These are phyloP conservation scores for Cladophialophora yegresii DNA, from an alignment of 2,329 filamentous ascomycete genomes.

Conservation along the genomic window DNA sequence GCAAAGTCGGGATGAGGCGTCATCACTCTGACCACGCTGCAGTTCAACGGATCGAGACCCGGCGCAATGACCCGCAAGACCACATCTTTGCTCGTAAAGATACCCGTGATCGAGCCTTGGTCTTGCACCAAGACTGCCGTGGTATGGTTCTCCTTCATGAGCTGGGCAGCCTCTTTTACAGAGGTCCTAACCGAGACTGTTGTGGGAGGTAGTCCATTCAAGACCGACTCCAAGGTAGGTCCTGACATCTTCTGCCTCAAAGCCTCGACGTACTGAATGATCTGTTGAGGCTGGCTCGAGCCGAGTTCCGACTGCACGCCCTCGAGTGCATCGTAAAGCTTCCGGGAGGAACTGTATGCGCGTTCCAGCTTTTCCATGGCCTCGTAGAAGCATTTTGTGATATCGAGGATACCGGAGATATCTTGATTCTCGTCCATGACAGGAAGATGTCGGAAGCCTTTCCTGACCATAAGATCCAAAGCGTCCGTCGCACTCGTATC, in stretches of 20 bases:
- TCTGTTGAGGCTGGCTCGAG: conserved; percentile 93
- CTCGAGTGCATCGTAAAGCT: conserved; percentile 95
- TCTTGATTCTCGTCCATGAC: conserved; percentile 99
- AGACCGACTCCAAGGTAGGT: conserved; percentile 88
- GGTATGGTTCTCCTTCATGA: conserved; percentile 99
- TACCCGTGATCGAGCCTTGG: conserved; percentile 94
- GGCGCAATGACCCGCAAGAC: conserved; percentile 97
- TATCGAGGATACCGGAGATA: conserved; percentile 95
- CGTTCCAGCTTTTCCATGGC: conserved; percentile 99
- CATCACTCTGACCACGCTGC: conserved; percentile 98
- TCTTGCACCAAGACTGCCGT: conserved; percentile 96
- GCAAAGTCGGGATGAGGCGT: conserved; percentile 98
- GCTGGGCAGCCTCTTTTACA: conserved; percentile 87
- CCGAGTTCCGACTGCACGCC: conserved; percentile 97
- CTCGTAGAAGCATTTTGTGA: conserved; percentile 99
- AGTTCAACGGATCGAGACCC: conserved; percentile 87
- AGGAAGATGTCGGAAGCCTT: conserved; percentile 94
- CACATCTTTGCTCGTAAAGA: conserved; percentile 99
- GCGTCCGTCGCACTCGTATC: conserved; percentile 98
- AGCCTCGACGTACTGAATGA: conserved; percentile 98
- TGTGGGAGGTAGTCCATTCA: conserved; percentile 87
- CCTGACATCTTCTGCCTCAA: conserved; percentile 96
- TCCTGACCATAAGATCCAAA: conserved; percentile 94
- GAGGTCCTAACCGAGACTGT: conserved; percentile 95
- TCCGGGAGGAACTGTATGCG: conserved; percentile 95